Percentiles rank a stretch among this genome's conserved stretches.
These are phyloP conservation scores for Lentinula lateritia DNA, from an alignment of 768 basidiomycete species.

Conservation along the genomic window DNA sequence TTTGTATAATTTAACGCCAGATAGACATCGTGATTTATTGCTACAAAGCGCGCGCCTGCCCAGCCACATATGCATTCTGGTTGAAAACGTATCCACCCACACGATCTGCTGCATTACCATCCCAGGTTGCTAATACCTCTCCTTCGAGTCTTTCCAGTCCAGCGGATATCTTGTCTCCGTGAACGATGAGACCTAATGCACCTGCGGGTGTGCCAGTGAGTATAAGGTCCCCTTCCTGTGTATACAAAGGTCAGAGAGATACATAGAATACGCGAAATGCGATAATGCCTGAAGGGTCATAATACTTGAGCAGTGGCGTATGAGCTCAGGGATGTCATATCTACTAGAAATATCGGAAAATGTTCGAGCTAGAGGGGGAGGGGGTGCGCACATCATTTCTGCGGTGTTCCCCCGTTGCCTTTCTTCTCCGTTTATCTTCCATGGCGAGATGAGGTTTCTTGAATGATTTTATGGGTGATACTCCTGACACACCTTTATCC, in stretches of 20 bases:
- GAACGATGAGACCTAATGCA: background rate
- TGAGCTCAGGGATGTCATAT: conserved; percentile 1
- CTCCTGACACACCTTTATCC: background rate
- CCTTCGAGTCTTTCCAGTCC: background rate
- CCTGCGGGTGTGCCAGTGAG: background rate
- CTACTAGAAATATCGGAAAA: background rate
- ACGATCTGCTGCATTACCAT: background rate
- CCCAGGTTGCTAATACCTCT: background rate
- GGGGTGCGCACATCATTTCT: background rate
- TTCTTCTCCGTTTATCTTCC: background rate
- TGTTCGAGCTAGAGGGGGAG: background rate
- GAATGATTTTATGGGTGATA: no score
- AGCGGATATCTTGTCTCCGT: background rate
- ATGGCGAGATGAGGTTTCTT: background rate
- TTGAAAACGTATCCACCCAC: background rate
- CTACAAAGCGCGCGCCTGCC: background rate
- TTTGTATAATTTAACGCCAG: background rate
- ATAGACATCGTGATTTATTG: background rate
- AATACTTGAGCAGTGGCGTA: background rate
- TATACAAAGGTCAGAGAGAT: background rate
- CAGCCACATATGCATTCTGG: background rate
- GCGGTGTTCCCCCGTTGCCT: background rate
- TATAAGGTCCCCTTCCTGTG: background rate
- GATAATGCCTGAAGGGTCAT: background rate
- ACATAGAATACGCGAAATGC: no score